Conservation (phyloP, 2,329 filamentous ascomycete genomes). For the Diaporthe caulivora region DNA sequence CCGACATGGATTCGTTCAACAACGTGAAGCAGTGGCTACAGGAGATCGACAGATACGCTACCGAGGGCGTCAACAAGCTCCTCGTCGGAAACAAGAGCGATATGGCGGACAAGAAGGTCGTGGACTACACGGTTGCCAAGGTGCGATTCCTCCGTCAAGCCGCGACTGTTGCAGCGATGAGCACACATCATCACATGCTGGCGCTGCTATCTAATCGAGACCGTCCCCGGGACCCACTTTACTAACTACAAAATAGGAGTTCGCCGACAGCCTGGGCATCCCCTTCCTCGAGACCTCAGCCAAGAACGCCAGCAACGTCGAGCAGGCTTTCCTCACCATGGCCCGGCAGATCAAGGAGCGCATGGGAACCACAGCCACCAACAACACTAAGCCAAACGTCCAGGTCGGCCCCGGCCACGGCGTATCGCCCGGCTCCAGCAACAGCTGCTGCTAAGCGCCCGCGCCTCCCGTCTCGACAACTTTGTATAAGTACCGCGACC, state of each 20-base stretch:
- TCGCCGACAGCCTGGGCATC: slow-evolving; percentile 97
- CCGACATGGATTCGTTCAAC: slow-evolving; percentile 99
- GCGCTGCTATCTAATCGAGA: slow-evolving; percentile 32
- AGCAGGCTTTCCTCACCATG: slow-evolving; percentile 99
- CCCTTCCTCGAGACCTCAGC: slow-evolving; percentile 99
- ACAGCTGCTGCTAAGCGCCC: slow-evolving; percentile 86
- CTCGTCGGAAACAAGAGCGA: slow-evolving; percentile 99
- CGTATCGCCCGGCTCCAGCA: slow-evolving; percentile 86
- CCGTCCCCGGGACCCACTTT: slow-evolving; percentile 29
- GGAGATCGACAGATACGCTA: slow-evolving; percentile 99
- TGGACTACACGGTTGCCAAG: slow-evolving; percentile 99
- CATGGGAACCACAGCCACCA: slow-evolving; percentile 94
- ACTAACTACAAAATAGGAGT: slow-evolving; percentile 74
- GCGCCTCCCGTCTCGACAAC: slow-evolving; percentile 29
- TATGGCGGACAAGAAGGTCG: slow-evolving; percentile 99
- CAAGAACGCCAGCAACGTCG: slow-evolving; percentile 99
- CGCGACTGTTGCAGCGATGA: slow-evolving; percentile 19
- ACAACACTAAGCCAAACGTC: slow-evolving; percentile 98
- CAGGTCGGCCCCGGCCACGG: slow-evolving; percentile 96
- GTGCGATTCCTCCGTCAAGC: slow-evolving; percentile 64
- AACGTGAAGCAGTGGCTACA: slow-evolving; percentile 99
- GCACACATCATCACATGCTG: slow-evolving; percentile 36
- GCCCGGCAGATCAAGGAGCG: slow-evolving; percentile 99
- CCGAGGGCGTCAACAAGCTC: slow-evolving; percentile 99
- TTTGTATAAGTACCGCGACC: slow-evolving; percentile 39